Base-by-base conservation (phyloP, 202 grass and related monocot genomes). In the Schoenoplectus triqueter region DNA sequence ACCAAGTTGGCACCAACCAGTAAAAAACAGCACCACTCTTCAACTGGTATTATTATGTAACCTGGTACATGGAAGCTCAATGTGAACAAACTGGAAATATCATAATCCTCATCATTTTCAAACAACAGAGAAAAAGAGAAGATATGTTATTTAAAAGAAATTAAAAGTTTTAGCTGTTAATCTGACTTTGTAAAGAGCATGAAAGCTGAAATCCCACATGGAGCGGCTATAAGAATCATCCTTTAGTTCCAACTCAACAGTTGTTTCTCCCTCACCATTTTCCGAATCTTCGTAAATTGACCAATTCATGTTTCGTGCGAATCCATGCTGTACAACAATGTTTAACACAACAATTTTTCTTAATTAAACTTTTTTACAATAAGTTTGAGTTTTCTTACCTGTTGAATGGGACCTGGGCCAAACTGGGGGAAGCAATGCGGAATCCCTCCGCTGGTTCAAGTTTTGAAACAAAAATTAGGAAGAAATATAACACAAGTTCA, bases 401-500 rank as follows among this genome's bases (percentile, higher is more conserved):
- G 95, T 80, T 95, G 92, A 80, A 98, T 98, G 42, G 88, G 48
- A 19, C 95, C 92, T 57, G 95, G 95, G 54, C 95, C 95, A 68
- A 98, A 98, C 81, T 98, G 95, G n/a, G 95, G 95, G 48, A 98
- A 97, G 86, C 95, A 98, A 87, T 98, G 95, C 87, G 95, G 95
- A 84, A 98, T 92, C 85, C 95, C 95, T 40, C 95, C 95, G 84
- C 95, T 98, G 88, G n/a, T 93, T 78, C 22, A 78, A 60, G 17
- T 77, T 31, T 73, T 81, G 72, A 45, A 90, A 48, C 89, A 86
- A 20, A 83, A 22, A 41, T 41, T 31, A 57, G 11, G 51, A 77
- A 57, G 51, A 59, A 78, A 52, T 51, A 50, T 31, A 55, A 41
- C 39, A 84, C 7, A 84, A 7, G 61, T 63, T 11, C 18, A 85